Evolutionary conservation across 2,329 filamentous ascomycete genomes (phyloP).

Genomic region (Parastagonospora avenae): DNA sequence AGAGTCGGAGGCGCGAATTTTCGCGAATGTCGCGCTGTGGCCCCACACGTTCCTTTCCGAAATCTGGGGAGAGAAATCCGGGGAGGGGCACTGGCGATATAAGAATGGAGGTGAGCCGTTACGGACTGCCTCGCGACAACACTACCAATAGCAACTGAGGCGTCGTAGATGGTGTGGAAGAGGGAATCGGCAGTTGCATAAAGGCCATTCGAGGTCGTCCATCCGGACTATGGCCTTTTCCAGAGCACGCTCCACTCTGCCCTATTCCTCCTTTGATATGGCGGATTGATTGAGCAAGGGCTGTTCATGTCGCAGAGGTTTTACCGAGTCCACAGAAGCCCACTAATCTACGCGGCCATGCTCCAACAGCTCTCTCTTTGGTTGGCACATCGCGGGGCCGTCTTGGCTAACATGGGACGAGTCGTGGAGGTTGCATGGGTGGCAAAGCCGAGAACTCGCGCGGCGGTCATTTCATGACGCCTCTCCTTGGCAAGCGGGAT

Average conservation of each 20-base stretch:
- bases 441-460: slow-evolving; percentile 20
- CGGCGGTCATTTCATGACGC: slow-evolving; percentile 19
- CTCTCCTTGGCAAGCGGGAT: slow-evolving; percentile 26
- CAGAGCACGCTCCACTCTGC: slow-evolving; percentile 15
- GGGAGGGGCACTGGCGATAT: slow-evolving; percentile 38
- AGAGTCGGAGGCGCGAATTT: slow-evolving; percentile 9
- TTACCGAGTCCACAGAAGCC: slow-evolving; percentile 34
- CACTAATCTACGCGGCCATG: slow-evolving; percentile 15
- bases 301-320: slow-evolving; percentile 13
- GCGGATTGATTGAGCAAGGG: slow-evolving; percentile 24
- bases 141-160: slow-evolving; percentile 8
- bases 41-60: slow-evolving; percentile 23
- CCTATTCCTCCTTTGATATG: slow-evolving; percentile 18
- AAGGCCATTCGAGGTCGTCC: slow-evolving; percentile 14
- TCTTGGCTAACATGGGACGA: slow-evolving; percentile 38
- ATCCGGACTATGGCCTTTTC: slow-evolving; percentile 17
- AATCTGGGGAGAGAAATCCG: slow-evolving; percentile 33
- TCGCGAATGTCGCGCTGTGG: slow-evolving; percentile 10
- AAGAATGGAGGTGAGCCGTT: slow-evolving; percentile 22
- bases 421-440: slow-evolving; percentile 21
- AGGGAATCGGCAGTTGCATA: slow-evolving; percentile 36
- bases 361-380: slow-evolving; percentile 23
- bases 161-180: slow-evolving; percentile 19
- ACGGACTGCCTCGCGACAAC: slow-evolving; percentile 15
- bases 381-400: slow-evolving; percentile 32